Evolutionary conservation across 1,284 basidiomycete genomes (phyloP).

Genomic region (Cryptococcus depauperatus): DNA sequence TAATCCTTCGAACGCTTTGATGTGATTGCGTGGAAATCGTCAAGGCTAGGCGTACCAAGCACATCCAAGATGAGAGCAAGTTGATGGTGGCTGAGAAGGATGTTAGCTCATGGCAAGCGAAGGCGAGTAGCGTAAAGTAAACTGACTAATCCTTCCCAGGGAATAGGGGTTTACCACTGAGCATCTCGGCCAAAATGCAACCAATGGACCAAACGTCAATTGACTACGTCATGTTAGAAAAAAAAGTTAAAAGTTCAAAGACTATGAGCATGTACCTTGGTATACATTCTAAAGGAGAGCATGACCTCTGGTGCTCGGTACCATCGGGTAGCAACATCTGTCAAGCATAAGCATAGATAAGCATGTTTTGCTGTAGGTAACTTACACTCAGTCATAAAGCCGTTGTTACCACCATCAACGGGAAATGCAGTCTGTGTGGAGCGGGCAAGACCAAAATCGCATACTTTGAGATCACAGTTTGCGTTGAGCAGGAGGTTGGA

Average conservation of each 20-base stretch:
- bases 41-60: conserved; percentile 81
- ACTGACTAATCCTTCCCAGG: conserved; percentile 79
- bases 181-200: conserved; percentile 96
- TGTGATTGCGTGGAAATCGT: conserved; percentile 85
- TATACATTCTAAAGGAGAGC: conserved; percentile 94
- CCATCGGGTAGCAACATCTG: conserved; percentile 82
- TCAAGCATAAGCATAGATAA: conserved; percentile 3
- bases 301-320: conserved; percentile 93
- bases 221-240: conserved; percentile 49
- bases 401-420: conserved; percentile 62
- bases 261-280: conserved; percentile 61
- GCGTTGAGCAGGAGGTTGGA: conserved; percentile 92
- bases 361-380: background rate
- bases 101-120: background rate
- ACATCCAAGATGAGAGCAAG: conserved; percentile 83
- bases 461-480: conserved; percentile 92
- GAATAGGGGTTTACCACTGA: conserved; percentile 86
- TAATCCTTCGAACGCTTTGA: conserved; percentile 79
- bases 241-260: background rate
- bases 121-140: too few relatives aligned
- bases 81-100: conserved; percentile 70
- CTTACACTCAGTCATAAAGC: conserved; percentile 67
- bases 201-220: conserved; percentile 96
- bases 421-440: conserved; percentile 78
- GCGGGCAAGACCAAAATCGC: conserved; percentile 85